Percentiles rank a stretch among this genome's conserved stretches.
Evolutionary conservation across 192 early-diverging fungal species (phyloP).

Genomic region (Gonapodya prolifera): DNA sequence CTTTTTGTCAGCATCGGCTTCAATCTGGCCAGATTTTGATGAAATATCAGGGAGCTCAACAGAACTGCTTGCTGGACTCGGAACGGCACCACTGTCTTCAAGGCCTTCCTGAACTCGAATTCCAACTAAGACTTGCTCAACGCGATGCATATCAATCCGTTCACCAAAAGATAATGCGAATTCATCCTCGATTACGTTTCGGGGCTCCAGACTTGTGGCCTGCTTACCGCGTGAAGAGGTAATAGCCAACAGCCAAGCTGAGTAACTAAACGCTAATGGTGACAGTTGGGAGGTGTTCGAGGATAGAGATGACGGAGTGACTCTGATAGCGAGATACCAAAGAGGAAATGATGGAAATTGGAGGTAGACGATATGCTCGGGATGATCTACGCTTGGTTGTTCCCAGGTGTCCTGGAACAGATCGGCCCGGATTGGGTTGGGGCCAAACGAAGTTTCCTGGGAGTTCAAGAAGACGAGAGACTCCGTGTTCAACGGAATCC

Average conservation of each 20-base stretch:
- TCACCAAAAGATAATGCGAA: neutral
- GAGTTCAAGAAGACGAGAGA: neutral
- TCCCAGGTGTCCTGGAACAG: neutral
- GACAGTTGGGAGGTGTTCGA: neutral
- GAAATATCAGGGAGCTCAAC: too few species aligned
- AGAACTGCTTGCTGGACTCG: too few species aligned
- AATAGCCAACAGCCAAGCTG: neutral
- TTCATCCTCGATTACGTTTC: neutral
- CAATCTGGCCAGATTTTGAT: too few species aligned
- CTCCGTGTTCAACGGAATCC: neutral
- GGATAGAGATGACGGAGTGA: neutral
- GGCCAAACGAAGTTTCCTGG: neutral
- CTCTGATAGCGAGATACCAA: neutral
- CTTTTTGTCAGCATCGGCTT: neutral
- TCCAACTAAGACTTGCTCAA: neutral
- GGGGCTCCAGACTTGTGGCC: neutral
- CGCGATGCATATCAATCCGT: neutral
- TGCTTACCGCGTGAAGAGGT: neutral
- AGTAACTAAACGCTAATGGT: neutral
- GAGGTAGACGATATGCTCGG: neutral
- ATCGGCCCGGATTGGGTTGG: neutral
- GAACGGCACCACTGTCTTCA: too few species aligned
- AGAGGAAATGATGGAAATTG: neutral
- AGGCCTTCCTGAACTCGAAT: too few species aligned
- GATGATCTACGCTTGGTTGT: neutral